A percentile compares a stretch with the other conserved stretches of the same genome.
Conservation (phyloP, 2,329 filamentous ascomycete species). For the Exophiala xenobiotica region DNA sequence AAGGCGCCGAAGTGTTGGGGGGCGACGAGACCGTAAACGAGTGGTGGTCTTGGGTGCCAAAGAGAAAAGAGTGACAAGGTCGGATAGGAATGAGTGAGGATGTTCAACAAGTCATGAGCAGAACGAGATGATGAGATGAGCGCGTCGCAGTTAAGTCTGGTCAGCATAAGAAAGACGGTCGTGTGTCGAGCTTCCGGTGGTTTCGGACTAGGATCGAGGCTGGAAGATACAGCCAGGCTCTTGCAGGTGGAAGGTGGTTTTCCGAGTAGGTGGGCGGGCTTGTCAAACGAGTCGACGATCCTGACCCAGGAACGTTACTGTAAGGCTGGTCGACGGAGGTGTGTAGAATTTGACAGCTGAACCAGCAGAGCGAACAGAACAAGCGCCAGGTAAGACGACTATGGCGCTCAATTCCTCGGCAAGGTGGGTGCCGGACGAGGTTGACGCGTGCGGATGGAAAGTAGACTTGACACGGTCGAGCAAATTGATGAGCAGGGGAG, state of each 20-base stretch:
- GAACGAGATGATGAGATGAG: slow-evolving; percentile 8
- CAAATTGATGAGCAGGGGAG: slow-evolving; percentile 7
- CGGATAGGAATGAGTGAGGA: slow-evolving; percentile 4
- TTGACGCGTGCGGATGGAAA: slow-evolving; percentile 20
- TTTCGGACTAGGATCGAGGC: slow-evolving; percentile 10
- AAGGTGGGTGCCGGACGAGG: slow-evolving; percentile 11
- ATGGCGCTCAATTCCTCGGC: slow-evolving; percentile 1
- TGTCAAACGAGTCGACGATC: slow-evolving; percentile 1
- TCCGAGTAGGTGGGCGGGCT: not conserved
- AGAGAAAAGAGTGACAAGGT: slow-evolving; percentile 12
- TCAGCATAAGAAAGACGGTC: slow-evolving; percentile 9
- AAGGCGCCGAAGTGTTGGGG: slow-evolving; percentile 3
- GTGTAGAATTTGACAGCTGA: slow-evolving; percentile 17
- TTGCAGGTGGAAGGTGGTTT: slow-evolving; percentile 8
- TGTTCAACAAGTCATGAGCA: slow-evolving; percentile 9
- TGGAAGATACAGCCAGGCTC: not conserved
- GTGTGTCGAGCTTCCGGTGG: slow-evolving; percentile 2
- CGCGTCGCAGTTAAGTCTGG: slow-evolving; percentile 6
- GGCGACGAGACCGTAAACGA: slow-evolving; percentile 12
- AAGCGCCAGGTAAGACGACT: slow-evolving; percentile 1
- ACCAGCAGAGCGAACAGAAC: slow-evolving; percentile 17
- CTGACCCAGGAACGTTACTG: slow-evolving; percentile 2
- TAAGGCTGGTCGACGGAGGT: slow-evolving; percentile 4
- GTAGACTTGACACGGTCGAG: slow-evolving; percentile 6
- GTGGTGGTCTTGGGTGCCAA: slow-evolving; percentile 1